Evolutionary conservation across 768 basidiomycete genomes (phyloP), one percentile per base, ranked within the genome.

Genomic region (Suillus americanus): DNA sequence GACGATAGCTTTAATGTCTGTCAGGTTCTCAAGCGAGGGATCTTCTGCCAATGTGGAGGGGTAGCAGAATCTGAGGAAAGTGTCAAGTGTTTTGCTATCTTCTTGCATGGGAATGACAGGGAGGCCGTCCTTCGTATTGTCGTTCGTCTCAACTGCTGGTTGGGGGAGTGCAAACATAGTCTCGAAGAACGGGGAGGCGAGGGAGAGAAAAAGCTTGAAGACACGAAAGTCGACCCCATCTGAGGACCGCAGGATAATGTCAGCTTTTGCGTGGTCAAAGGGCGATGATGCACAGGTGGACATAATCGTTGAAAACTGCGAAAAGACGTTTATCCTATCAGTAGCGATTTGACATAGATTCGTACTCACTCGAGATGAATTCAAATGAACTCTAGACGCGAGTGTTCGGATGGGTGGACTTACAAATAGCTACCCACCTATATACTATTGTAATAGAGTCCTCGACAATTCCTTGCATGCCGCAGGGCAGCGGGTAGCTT

Each of bases 161-260:
- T 46, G 63, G 38, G 63, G 64, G 28, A 53, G n/a, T 12, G 33
- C 20, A 23, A 65, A 41, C 45, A 40, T 51, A 6, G 18, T 20
- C 37, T 53, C 35, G 28, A 64, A 51, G 30, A 43, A 18, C 2
- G 74, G 64, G 12, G 78, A 78, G 0, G 74, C 71, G 14, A 71
- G 63, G 18, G 64, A 50, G 18, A 76, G 69, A 25, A 74, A 65
- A 12, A 62, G 45, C 23, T 73, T 74, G 63, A 73, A 71, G 16
- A 75, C 63, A 23, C 51, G 67, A 55, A 76, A 62, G 38, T 66
- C 6, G 12, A 66, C 41, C 30, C 45, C 23, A n/a, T 71, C 73
- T 35, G 59, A 63, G 35, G 69, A 65, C 5, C 48, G 70, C 25
- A 69, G 25, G 59, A 68, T 62, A 53, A 73, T 46, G 40, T 69